Evolutionary conservation across 129 eudicot genomes (phyloP), one percentile per base, ranked within the genome.

Genomic region (Lactuca saligna): DNA sequence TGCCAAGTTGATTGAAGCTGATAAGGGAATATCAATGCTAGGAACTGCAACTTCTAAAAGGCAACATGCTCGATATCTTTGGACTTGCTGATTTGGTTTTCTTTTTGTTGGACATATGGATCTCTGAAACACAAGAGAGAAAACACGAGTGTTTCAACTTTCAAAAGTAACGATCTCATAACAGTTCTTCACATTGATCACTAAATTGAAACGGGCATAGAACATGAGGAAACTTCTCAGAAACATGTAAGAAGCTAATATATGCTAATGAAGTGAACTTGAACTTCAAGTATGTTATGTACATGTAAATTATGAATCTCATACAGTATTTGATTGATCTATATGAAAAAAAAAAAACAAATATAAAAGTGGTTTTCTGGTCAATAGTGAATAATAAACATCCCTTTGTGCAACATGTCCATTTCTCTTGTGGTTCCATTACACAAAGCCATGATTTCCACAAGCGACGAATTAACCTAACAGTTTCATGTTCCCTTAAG

Each of bases 41-140:
- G 85, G 80, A 55, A 75, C 75, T 55, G 80, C 58, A 51, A 54
- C 75, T 59, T 81, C 82, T 59, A 82, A 17, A 10, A 65, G 63
- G 78, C 80, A 80, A 69, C 73, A 57, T 0, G 82, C 65, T 17
- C 71, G 78, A 51, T 38, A 48, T 63, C 57, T 64, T 69, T 65
- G 76, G 16, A 51, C 58, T 44, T 50, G 54, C 15, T 71, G 83
- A 68, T 61, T 73, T 54, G 78, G 71, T 61, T 32, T 60, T 65
- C 80, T 57, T 86, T 79, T 78, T 11, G 78, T 63, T 20, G 79
- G 75, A 48, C 46, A 69, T 68, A 57, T 39, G 41, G 61, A 74
- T 29, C 61, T 73, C 91, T 86, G 84, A 8, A 38, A 72, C 14
- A 35, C 5, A 35, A 61, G 16, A 12, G 11, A 59, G 5, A 72